A percentile compares a stretch with the other conserved stretches of the same genome.
Conservation (phyloP, 2,329 filamentous ascomycete genomes). For the Pestalotiopsis sp. region DNA sequence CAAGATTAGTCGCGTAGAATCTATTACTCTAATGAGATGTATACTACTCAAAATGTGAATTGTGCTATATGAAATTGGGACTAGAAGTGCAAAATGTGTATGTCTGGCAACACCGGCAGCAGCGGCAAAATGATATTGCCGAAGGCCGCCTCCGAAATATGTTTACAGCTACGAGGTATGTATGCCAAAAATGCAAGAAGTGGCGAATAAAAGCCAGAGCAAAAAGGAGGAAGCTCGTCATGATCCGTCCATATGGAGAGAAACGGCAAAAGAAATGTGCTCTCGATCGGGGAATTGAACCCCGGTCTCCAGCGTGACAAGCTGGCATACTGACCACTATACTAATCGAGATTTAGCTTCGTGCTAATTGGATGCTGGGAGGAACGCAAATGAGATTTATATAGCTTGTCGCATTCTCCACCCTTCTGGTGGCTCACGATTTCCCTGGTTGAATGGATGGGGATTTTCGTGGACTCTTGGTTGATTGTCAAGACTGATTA, state of each 20-base stretch:
- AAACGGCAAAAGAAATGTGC: slow-evolving; percentile 12
- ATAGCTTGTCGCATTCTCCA: background rate
- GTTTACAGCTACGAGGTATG: too few species aligned
- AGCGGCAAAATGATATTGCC: too few species aligned
- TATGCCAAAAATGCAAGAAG: too few species aligned
- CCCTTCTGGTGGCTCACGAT: too few species aligned
- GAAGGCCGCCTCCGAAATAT: too few species aligned
- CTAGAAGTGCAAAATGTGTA: background rate
- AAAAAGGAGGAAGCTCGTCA: background rate
- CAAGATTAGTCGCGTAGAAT: background rate
- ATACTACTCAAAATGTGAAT: too few species aligned
- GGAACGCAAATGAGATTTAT: background rate
- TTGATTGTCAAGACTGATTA: too few species aligned
- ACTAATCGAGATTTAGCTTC: slow-evolving; percentile 27
- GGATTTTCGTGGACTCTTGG: too few species aligned
- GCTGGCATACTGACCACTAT: slow-evolving; percentile 32
- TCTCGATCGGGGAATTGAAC: slow-evolving; percentile 39
- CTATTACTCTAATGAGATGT: background rate
- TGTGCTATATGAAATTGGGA: too few species aligned
- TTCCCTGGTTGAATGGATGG: too few species aligned
- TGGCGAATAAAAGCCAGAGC: background rate
- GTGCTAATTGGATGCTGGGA: background rate
- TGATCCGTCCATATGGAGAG: background rate
- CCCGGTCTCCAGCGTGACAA: slow-evolving; percentile 36
- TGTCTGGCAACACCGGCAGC: too few species aligned